A percentile compares a stretch with the other conserved stretches of the same genome.
Conservation (phyloP, 2,329 filamentous ascomycete genomes). For the Pestalotiopsis sp. region DNA sequence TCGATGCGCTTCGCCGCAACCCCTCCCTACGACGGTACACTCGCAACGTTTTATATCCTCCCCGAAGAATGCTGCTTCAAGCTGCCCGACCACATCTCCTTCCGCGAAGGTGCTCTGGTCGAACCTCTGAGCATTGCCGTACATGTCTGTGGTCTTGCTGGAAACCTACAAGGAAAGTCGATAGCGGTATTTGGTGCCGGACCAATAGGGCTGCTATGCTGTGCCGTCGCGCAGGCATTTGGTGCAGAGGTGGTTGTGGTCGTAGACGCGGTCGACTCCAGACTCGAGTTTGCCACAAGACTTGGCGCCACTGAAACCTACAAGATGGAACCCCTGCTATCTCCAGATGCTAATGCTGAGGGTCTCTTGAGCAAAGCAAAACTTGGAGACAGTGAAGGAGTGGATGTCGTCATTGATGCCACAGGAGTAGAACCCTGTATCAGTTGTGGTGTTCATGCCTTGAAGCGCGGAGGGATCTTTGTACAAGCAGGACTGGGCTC, state of each 20-base stretch:
- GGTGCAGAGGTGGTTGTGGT: conserved; percentile 83
- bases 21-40: conserved; percentile 85
- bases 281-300: conserved; percentile 76
- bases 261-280: conserved; percentile 81
- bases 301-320: conserved; percentile 77
- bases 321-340: conserved; percentile 50
- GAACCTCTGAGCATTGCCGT: conserved; percentile 88
- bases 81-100: conserved; percentile 73
- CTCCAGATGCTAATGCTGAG: conserved; percentile 73
- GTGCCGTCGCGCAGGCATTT: conserved; percentile 80
- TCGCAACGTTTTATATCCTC: conserved; percentile 82
- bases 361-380: conserved; percentile 58
- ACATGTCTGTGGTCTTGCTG: conserved; percentile 78
- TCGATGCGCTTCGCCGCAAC: conserved; percentile 92
- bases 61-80: conserved; percentile 94
- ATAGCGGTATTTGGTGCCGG: conserved; percentile 88
- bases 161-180: conserved; percentile 71
- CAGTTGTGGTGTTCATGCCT: conserved; percentile 72
- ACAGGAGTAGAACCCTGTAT: conserved; percentile 79
- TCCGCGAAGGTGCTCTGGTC: conserved; percentile 88
- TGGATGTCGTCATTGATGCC: conserved; percentile 80
- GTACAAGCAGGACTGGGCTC: conserved; percentile 92
- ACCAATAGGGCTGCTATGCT: conserved; percentile 85
- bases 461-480: conserved; percentile 74
- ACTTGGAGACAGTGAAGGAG: conserved; percentile 66